phyloP scores from a whole-genome alignment of 306 rosid species.

The Rosa lucieae region DNA sequence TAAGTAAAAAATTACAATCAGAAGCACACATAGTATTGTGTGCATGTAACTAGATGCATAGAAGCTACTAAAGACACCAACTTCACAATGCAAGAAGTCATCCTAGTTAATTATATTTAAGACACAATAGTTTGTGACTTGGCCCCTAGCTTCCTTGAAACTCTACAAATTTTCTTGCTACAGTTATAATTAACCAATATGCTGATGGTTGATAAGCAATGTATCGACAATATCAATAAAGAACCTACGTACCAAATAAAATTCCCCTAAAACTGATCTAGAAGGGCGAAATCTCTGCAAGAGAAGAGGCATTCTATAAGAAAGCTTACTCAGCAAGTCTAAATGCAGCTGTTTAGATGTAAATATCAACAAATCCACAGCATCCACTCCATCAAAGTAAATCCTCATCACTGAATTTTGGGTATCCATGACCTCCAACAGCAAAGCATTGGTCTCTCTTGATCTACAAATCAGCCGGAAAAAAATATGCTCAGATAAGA shows the following conservation, averaged over 20 bases:
- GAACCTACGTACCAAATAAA: not conserved
- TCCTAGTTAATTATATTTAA: no score
- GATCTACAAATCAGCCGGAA: conserved; percentile 40
- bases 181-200: no score
- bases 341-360: not conserved
- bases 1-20: no score
- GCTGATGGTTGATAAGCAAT: not conserved
- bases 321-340: conserved; percentile 40
- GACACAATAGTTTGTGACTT: no score
- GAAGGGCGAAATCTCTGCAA: not conserved
- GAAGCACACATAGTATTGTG: not conserved
- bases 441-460: conserved; percentile 23
- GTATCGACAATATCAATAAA: not conserved
- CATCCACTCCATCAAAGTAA: conserved; percentile 30
- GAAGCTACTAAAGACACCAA: no score
- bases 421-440: conserved; percentile 52
- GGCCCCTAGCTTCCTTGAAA: no score
- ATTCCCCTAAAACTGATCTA: not conserved
- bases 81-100: no score
- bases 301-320: not conserved
- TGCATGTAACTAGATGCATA: no score
- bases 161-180: not conserved
- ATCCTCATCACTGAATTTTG: conserved; percentile 48
- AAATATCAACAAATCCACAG: conserved; percentile 12
- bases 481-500: not conserved